A percentile compares a stretch with the other conserved stretches of the same genome.
phyloP scores from a whole-genome alignment of 345 rosid species.

The Syzygium grande region DNA sequence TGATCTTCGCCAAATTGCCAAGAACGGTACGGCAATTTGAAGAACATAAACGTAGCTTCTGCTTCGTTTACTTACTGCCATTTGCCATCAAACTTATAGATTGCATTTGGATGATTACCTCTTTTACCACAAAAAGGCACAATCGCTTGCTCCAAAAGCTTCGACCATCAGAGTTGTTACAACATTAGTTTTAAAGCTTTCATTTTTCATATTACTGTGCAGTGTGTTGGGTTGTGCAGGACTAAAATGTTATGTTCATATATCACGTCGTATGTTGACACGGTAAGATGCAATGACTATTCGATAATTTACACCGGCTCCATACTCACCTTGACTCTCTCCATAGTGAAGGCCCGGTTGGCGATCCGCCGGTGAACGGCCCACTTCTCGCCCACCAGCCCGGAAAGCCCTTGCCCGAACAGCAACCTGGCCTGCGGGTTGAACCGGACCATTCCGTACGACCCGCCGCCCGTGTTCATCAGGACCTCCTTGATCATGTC shows the following conservation, averaged over 20 bases:
- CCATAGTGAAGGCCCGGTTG: slow-evolving; percentile 54
- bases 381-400: slow-evolving; percentile 61
- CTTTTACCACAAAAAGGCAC: background rate
- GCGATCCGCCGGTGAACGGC: slow-evolving; percentile 56
- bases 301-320: background rate
- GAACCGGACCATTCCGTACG: slow-evolving; percentile 21
- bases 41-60: background rate
- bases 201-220: background rate
- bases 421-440: slow-evolving; percentile 56
- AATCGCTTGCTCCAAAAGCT: background rate
- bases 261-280: background rate
- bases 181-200: too few relatives aligned
- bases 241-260: background rate
- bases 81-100: background rate
- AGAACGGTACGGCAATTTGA: background rate
- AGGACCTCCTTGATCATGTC: slow-evolving; percentile 53
- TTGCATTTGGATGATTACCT: background rate
- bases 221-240: background rate
- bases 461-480: slow-evolving; percentile 24
- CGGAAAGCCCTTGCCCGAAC: slow-evolving; percentile 61
- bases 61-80: background rate
- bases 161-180: background rate
- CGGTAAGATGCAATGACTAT: background rate
- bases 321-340: slow-evolving; percentile 53
- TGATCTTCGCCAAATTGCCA: background rate